These are phyloP conservation scores for Ajuga reptans DNA, from an alignment of 305 asterid species.

Conservation along the genomic window DNA sequence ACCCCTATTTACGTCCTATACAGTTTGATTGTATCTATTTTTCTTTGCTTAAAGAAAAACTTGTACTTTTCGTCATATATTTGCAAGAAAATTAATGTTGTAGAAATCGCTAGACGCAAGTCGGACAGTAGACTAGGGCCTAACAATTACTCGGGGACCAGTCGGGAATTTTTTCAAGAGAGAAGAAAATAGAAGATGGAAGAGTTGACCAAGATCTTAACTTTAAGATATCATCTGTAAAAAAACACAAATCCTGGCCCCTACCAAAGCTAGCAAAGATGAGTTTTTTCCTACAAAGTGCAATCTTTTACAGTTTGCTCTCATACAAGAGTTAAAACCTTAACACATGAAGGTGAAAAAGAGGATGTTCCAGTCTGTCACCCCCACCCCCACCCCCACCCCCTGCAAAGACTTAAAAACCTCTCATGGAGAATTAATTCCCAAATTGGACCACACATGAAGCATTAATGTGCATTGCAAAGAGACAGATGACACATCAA, in stretches of 20 bases:
- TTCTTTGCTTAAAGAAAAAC: too few relatives aligned
- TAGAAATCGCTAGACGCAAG: too few relatives aligned
- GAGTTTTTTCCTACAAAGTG: neutral
- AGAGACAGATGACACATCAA: neutral
- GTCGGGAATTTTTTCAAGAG: too few relatives aligned
- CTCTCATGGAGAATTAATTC: slow-evolving; percentile 23
- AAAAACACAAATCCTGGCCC: neutral
- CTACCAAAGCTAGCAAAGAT: neutral
- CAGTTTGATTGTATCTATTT: too few relatives aligned
- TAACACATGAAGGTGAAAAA: neutral
- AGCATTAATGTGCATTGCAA: slow-evolving; percentile 4
- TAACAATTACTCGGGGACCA: too few relatives aligned
- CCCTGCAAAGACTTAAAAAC: slow-evolving; percentile 23
- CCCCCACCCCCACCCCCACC: slow-evolving; percentile 2
- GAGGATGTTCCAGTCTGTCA: slow-evolving; percentile 8
- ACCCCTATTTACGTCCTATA: too few relatives aligned
- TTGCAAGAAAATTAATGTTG: too few relatives aligned
- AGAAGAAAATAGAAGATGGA: too few relatives aligned
- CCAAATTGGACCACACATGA: slow-evolving; percentile 29
- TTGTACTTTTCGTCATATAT: too few relatives aligned
- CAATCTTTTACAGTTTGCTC: neutral
- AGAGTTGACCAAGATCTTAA: too few relatives aligned
- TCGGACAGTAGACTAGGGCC: too few relatives aligned
- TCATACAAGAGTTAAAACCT: too few relatives aligned
- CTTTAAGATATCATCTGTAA: neutral